Evolutionary conservation across 2,329 filamentous ascomycete species (phyloP).

Genomic region (Cadophora luteo-olivacea): DNA sequence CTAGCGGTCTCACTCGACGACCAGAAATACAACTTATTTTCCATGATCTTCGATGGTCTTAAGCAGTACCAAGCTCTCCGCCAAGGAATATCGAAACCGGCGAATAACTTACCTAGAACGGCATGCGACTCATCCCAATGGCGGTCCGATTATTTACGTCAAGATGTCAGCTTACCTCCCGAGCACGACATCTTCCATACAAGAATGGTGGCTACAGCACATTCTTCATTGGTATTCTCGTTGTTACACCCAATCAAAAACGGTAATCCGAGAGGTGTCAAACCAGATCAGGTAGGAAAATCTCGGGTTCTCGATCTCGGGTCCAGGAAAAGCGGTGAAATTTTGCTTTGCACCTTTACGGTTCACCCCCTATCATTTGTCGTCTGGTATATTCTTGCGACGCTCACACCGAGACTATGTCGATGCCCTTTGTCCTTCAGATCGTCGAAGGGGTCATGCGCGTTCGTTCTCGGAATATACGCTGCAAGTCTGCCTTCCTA

Average conservation of each 20-base stretch:
- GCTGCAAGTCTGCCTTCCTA: not conserved
- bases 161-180: not conserved
- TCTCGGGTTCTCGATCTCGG: not conserved
- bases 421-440: not conserved
- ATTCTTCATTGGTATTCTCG: not conserved
- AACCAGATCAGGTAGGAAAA: not conserved
- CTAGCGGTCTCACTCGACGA: not conserved
- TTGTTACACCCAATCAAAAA: not conserved
- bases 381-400: conserved; percentile 1
- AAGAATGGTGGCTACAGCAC: not conserved
- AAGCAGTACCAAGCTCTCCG: not conserved
- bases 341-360: not conserved
- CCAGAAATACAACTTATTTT: not conserved
- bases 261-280: too few relatives aligned
- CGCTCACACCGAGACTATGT: not conserved
- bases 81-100: not conserved
- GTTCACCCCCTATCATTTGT: not conserved
- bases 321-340: conserved; percentile 5
- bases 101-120: not conserved
- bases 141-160: not conserved
- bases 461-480: not conserved
- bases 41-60: too few relatives aligned
- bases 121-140: not conserved
- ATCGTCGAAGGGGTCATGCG: not conserved
- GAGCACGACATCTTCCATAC: not conserved